Evolutionary conservation across 2,329 filamentous ascomycete genomes (phyloP).

Genomic region (Penicillium sp.): DNA sequence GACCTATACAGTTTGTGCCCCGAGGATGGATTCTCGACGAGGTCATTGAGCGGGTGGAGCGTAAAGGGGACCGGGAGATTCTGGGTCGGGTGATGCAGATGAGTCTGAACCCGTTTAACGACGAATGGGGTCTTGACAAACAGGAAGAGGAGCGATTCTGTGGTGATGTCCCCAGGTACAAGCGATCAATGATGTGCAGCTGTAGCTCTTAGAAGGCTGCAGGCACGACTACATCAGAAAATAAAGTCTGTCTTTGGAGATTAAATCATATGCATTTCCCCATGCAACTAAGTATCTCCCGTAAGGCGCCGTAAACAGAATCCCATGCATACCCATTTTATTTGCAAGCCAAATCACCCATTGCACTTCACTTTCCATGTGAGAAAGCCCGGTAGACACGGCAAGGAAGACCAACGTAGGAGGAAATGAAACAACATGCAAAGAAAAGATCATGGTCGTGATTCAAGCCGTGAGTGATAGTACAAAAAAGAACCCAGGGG

Average conservation of each 20-base stretch:
- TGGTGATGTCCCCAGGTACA: constrained; percentile 72
- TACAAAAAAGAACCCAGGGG: constrained; percentile 19
- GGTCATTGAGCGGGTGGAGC: constrained; percentile 82
- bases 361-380: constrained; percentile 17
- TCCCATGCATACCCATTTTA: constrained; percentile 18
- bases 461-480: constrained; percentile 21
- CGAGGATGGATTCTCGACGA: constrained; percentile 91
- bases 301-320: constrained; percentile 17
- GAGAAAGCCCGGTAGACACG: constrained; percentile 12
- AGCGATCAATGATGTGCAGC: constrained; percentile 85
- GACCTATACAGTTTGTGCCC: constrained; percentile 62
- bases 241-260: constrained; percentile 1
- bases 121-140: constrained; percentile 56
- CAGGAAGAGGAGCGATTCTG: constrained; percentile 78
- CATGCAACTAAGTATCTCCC: constrained; percentile 20
- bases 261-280: constrained; percentile 14
- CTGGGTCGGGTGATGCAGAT: constrained; percentile 74
- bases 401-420: constrained; percentile 11
- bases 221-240: not conserved
- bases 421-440: constrained; percentile 16
- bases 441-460: constrained; percentile 21
- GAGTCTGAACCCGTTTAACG: constrained; percentile 76
- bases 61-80: constrained; percentile 73
- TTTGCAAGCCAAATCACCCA: constrained; percentile 25
- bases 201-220: constrained; percentile 67